Percentiles rank a stretch among this genome's conserved stretches.
These are phyloP conservation scores for Tylopilus felleus DNA, from an alignment of 768 basidiomycete species.

Conservation along the genomic window DNA sequence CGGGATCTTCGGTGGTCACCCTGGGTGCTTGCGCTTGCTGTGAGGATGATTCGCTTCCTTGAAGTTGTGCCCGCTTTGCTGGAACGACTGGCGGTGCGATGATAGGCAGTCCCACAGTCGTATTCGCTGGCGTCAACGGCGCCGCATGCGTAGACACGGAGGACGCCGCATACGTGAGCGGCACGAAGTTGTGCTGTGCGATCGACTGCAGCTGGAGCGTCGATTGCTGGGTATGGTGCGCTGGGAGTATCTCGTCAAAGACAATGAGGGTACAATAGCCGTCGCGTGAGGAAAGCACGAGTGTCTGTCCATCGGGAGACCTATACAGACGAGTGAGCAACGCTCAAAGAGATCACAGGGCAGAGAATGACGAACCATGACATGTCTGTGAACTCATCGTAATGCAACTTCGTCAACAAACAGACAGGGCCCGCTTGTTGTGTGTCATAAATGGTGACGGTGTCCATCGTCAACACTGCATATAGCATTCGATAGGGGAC, in stretches of 20 bases:
- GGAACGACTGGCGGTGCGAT: slow-evolving; percentile 32
- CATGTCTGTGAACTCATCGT: slow-evolving; percentile 96
- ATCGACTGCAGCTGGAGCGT: slow-evolving; percentile 88
- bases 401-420: slow-evolving; percentile 90
- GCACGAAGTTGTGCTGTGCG: slow-evolving; percentile 77
- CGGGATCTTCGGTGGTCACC: slow-evolving; percentile 24
- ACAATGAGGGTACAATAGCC: slow-evolving; percentile 95
- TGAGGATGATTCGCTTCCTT: slow-evolving; percentile 13
- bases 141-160: slow-evolving; percentile 11
- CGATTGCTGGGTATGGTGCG: slow-evolving; percentile 88
- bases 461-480: slow-evolving; percentile 95
- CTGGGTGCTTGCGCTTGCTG: slow-evolving; percentile 29
- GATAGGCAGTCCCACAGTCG: slow-evolving; percentile 35
- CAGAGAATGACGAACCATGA: slow-evolving; percentile 65
- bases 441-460: slow-evolving; percentile 92
- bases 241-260: slow-evolving; percentile 90
- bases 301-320: slow-evolving; percentile 93
- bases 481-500: slow-evolving; percentile 93
- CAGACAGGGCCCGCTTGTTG: slow-evolving; percentile 93
- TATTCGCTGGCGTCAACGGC: slow-evolving; percentile 26
- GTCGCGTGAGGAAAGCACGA: slow-evolving; percentile 89
- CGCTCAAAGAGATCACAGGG: neutral
- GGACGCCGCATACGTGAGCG: slow-evolving; percentile 40
- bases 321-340: slow-evolving; percentile 40
- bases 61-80: slow-evolving; percentile 37